phyloP scores from a whole-genome alignment of 2,329 filamentous ascomycete genomes.

The Fragosphaeria purpurea region DNA sequence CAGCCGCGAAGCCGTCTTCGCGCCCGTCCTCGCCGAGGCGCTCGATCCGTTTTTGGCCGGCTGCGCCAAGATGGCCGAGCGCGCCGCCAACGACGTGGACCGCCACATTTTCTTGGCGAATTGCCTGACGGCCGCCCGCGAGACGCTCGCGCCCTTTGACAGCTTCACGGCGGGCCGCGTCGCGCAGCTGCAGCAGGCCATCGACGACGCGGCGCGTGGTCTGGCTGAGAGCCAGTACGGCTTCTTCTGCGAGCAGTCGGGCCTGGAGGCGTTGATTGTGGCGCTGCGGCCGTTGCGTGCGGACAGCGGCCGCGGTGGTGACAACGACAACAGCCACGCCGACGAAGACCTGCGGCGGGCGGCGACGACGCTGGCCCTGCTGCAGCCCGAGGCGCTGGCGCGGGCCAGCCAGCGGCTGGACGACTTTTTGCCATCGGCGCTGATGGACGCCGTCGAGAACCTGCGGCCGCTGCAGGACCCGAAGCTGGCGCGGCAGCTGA shows the following conservation, averaged over 20 bases:
- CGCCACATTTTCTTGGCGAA: slow-evolving; percentile 64
- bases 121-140: slow-evolving; percentile 51
- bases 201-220: slow-evolving; percentile 44
- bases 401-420: slow-evolving; percentile 69
- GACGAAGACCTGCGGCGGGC: slow-evolving; percentile 38
- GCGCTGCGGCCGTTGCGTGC: slow-evolving; percentile 35
- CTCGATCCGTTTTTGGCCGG: slow-evolving; percentile 77
- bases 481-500: slow-evolving; percentile 61
- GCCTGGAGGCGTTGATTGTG: slow-evolving; percentile 53
- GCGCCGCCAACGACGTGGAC: slow-evolving; percentile 44
- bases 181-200: slow-evolving; percentile 43
- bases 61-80: slow-evolving; percentile 59
- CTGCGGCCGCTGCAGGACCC: slow-evolving; percentile 65
- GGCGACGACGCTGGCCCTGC: slow-evolving; percentile 42
- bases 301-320: slow-evolving; percentile 15
- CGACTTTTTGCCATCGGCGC: slow-evolving; percentile 80
- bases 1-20: slow-evolving; percentile 58
- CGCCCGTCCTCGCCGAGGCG: slow-evolving; percentile 64
- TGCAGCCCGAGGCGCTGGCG: slow-evolving; percentile 52
- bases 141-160: slow-evolving; percentile 45
- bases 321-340: too few species aligned
- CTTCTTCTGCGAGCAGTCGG: slow-evolving; percentile 68
- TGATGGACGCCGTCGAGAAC: slow-evolving; percentile 84
- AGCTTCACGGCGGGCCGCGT: slow-evolving; percentile 49
- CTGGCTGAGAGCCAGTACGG: slow-evolving; percentile 59